These are phyloP conservation scores for Hibiscus trionum DNA, from an alignment of 345 rosid species.

Conservation along the genomic window DNA sequence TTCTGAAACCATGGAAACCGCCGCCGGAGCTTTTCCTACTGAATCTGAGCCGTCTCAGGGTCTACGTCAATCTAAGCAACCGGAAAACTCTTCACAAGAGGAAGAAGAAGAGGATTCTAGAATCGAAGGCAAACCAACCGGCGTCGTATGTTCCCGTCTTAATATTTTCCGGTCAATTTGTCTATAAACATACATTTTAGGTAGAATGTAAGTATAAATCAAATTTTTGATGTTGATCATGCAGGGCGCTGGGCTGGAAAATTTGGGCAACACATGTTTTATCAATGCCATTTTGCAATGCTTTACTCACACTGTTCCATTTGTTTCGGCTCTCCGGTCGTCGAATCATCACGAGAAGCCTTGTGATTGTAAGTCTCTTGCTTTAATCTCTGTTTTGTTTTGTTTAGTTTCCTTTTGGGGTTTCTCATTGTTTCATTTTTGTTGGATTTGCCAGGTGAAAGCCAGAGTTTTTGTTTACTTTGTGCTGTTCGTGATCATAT, in stretches of 20 bases:
- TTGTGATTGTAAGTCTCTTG: conserved; percentile 37
- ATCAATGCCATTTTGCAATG: conserved; percentile 81
- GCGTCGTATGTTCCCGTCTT: conserved; percentile 1
- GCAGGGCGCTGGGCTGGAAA: conserved; percentile 80
- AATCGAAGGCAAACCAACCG: background rate
- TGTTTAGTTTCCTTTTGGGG: background rate
- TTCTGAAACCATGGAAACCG: background rate
- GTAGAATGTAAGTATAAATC: background rate
- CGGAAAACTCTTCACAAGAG: background rate
- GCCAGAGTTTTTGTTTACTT: conserved; percentile 47
- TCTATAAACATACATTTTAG: background rate
- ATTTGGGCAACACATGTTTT: conserved; percentile 80
- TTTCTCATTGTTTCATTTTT: background rate
- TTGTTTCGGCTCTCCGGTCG: conserved; percentile 46
- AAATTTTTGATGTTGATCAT: background rate
- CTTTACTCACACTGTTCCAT: conserved; percentile 73
- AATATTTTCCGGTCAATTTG: background rate
- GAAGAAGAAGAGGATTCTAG: background rate
- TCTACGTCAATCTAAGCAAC: background rate
- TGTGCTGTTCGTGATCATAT: conserved; percentile 46
- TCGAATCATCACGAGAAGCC: conserved; percentile 32
- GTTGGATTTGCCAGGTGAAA: conserved; percentile 37
- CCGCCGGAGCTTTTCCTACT: background rate
- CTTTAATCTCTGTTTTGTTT: background rate
- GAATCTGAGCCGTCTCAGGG: background rate